These are phyloP conservation scores for Buxus sempervirens DNA, from an alignment of 164 flowering plant species.

Conservation along the genomic window DNA sequence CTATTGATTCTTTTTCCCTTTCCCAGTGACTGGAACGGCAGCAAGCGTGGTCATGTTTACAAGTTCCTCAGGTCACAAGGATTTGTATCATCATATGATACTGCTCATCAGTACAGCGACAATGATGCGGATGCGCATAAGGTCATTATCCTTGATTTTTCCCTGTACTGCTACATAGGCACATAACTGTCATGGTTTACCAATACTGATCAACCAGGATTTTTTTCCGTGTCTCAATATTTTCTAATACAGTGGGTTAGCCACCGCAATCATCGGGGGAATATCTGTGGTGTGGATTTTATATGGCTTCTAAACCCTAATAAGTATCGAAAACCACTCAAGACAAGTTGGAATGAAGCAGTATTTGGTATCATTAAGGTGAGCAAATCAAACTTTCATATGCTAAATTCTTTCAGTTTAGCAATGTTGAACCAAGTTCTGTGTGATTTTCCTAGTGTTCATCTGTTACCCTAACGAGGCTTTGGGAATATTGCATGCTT, in stretches of 20 bases:
- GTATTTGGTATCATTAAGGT: conserved; percentile 93
- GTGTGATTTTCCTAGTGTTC: too few relatives aligned
- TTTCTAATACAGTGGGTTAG: conserved; percentile 81
- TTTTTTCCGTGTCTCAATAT: conserved; percentile 1
- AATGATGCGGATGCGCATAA: conserved; percentile 88
- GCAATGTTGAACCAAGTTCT: too few relatives aligned
- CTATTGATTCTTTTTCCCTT: neutral
- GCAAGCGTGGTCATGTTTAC: conserved; percentile 96
- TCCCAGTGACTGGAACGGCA: conserved; percentile 95
- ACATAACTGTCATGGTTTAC: neutral
- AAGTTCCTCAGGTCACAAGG: conserved; percentile 94
- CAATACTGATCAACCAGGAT: neutral
- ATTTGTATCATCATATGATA: conserved; percentile 92
- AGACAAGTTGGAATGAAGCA: conserved; percentile 90
- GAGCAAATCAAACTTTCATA: conserved; percentile 13
- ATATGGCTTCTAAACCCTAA: conserved; percentile 98
- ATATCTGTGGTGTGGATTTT: conserved; percentile 95
- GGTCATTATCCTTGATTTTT: conserved; percentile 35
- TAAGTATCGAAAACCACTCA: conserved; percentile 57
- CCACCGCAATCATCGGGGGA: conserved; percentile 91
- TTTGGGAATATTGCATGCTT: too few relatives aligned
- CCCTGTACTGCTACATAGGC: neutral
- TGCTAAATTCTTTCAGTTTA: neutral
- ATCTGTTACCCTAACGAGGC: too few relatives aligned
- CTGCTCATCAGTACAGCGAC: conserved; percentile 82